Percentiles rank a stretch among this genome's conserved stretches.
phyloP scores from a whole-genome alignment of 2,329 filamentous ascomycete species.

The Monilinia fructigena region DNA sequence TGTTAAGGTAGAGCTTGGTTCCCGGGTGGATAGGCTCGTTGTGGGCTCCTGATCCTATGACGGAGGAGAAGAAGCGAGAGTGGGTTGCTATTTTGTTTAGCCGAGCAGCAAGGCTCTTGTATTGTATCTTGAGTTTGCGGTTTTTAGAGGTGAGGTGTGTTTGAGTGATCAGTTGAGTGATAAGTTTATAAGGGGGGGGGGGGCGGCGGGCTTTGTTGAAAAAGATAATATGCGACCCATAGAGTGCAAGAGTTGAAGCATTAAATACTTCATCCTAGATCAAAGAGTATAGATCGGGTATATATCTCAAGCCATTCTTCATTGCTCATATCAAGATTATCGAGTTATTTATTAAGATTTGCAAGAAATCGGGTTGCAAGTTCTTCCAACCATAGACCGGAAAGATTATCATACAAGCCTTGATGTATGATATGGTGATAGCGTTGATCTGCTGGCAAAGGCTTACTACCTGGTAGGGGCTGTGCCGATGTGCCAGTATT shows the following conservation, averaged over 20 bases:
- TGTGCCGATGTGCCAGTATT: constrained; percentile 27
- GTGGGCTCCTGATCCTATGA: no score
- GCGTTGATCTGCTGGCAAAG: constrained; percentile 27
- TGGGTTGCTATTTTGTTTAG: no score
- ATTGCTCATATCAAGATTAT: constrained; percentile 15
- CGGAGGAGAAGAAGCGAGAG: no score
- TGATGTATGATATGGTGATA: constrained; percentile 27
- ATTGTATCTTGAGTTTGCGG: no score
- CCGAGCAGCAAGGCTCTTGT: no score
- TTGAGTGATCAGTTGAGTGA: no score
- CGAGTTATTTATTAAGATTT: constrained; percentile 24
- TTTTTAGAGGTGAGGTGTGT: no score
- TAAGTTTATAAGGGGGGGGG: no score
- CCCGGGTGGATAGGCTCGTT: no score
- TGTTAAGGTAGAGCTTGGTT: no score
- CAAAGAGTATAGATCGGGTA: constrained; percentile 35
- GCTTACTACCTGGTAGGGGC: constrained; percentile 25
- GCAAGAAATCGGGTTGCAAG: constrained; percentile 25
- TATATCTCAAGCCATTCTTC: constrained; percentile 29
- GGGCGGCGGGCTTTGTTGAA: no score
- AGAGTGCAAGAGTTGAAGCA: constrained; percentile 34
- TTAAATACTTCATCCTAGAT: constrained; percentile 34
- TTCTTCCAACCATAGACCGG: constrained; percentile 25
- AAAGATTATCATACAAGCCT: constrained; percentile 24
- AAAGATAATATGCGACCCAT: constrained; percentile 37